Percentiles rank a stretch among this genome's conserved stretches.
Evolutionary conservation across 2,329 filamentous ascomycete genomes (phyloP).

Genomic region (Phoma sp.): DNA sequence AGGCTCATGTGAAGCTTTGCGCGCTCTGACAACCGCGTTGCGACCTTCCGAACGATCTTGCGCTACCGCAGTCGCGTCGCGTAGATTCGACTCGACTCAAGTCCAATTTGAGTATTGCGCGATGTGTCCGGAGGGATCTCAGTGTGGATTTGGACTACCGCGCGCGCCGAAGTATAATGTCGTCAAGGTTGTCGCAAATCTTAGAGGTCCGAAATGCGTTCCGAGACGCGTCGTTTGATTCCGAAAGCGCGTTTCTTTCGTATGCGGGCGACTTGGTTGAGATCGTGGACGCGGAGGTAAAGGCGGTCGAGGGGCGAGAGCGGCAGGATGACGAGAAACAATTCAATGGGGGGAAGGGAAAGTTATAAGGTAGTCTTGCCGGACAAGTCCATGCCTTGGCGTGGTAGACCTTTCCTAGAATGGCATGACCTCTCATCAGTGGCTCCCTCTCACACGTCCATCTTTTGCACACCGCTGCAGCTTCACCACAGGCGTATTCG

Average conservation of each 20-base stretch:
- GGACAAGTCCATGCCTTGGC: conserved; percentile 20
- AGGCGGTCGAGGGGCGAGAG: conserved; percentile 34
- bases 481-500: conserved; percentile 62
- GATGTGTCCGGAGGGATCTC: conserved; percentile 17
- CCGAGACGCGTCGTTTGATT: conserved; percentile 48
- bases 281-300: conserved; percentile 35
- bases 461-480: conserved; percentile 37
- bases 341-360: conserved; percentile 41
- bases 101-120: conserved; percentile 8
- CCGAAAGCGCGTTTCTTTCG: conserved; percentile 51
- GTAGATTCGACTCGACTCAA: background rate
- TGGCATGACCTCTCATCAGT: conserved; percentile 33
- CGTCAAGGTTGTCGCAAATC: conserved; percentile 40
- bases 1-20: conserved; percentile 41
- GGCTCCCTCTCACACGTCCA: conserved; percentile 32
- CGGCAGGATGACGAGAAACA: conserved; percentile 43
- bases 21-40: conserved; percentile 33
- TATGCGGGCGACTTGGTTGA: conserved; percentile 36
- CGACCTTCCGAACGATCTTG: conserved; percentile 33
- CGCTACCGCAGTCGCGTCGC: conserved; percentile 25
- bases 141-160: conserved; percentile 19
- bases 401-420: conserved; percentile 33
- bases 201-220: conserved; percentile 40
- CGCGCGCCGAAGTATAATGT: conserved; percentile 28
- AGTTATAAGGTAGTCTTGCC: conserved; percentile 36